phyloP scores from a whole-genome alignment of 441 rosid genomes.

The Euphorbia corollata region DNA sequence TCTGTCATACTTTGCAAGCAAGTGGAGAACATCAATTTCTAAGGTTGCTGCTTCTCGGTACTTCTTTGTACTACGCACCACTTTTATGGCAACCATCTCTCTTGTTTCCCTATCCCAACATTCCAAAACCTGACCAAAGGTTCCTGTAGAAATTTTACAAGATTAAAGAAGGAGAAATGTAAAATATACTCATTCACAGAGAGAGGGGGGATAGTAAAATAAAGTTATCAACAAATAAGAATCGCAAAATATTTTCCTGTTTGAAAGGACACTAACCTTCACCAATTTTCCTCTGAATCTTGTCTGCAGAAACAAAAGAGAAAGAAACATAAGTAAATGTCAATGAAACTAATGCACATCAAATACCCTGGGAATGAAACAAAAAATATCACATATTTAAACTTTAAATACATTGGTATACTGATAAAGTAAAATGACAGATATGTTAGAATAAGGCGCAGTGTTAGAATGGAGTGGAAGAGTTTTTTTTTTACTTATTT shows the following conservation, averaged over 20 bases:
- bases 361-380: slow-evolving; percentile 4
- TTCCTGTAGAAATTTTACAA: slow-evolving; percentile 31
- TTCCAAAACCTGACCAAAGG: slow-evolving; percentile 66
- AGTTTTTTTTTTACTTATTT: background rate
- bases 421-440: background rate
- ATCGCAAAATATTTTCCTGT: background rate
- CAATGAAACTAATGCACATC: background rate
- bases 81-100: slow-evolving; percentile 59
- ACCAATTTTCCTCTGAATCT: slow-evolving; percentile 56
- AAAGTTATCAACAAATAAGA: background rate
- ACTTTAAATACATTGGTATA: background rate
- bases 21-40: slow-evolving; percentile 54
- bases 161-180: slow-evolving; percentile 8
- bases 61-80: slow-evolving; percentile 53
- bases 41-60: slow-evolving; percentile 61
- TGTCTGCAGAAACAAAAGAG: slow-evolving; percentile 39
- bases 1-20: slow-evolving; percentile 49
- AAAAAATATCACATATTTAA: background rate
- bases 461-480: background rate
- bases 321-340: slow-evolving; percentile 14
- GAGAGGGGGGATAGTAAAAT: background rate
- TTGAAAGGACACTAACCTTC: slow-evolving; percentile 38
- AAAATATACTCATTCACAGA: background rate
- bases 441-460: background rate
- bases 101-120: slow-evolving; percentile 63